Evolutionary conservation across 2,329 filamentous ascomycete species (phyloP).

Genomic region (Penicillium sp.): DNA sequence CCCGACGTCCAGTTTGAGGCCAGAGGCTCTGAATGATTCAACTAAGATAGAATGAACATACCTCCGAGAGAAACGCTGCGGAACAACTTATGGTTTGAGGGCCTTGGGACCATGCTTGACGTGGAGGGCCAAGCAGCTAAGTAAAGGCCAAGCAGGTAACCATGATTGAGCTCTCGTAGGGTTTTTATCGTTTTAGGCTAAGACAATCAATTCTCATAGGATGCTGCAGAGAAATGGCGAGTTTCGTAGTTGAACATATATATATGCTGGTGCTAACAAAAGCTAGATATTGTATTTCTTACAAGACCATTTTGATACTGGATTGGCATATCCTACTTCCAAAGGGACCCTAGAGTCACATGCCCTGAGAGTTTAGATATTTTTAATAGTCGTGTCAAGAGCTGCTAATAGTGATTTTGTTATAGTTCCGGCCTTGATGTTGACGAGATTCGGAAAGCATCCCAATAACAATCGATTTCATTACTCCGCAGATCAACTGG

Average conservation of each 20-base stretch:
- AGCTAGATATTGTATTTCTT: neutral
- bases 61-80: neutral
- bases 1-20: neutral
- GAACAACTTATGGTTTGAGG: neutral
- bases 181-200: neutral
- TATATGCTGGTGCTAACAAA: neutral
- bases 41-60: neutral
- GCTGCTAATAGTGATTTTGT: neutral
- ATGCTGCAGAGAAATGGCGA: neutral
- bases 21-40: neutral
- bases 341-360: neutral
- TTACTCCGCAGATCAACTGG: too few species aligned
- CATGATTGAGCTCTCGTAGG: neutral
- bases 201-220: neutral
- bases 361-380: neutral
- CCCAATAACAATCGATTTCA: neutral
- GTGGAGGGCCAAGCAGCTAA: neutral
- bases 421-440: too few species aligned
- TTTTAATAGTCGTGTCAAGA: neutral
- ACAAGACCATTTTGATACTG: neutral
- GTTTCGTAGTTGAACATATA: neutral
- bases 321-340: too few species aligned
- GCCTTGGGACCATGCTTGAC: neutral
- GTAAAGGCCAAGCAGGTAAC: neutral
- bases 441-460: neutral